Conservation (phyloP, 768 basidiomycete species). For the Suillus bovinus region DNA sequence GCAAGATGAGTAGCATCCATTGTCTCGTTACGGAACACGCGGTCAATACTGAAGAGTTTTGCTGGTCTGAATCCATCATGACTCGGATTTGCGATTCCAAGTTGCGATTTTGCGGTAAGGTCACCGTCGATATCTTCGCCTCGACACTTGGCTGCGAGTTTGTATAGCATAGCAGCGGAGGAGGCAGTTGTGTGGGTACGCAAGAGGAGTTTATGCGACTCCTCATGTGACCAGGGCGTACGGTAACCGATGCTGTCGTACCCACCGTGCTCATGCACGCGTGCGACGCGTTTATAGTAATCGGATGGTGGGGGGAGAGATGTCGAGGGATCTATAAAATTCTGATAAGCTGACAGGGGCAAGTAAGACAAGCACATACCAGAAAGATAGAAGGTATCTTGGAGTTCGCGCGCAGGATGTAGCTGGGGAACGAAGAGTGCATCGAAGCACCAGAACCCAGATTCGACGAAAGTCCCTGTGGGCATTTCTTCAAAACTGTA, state of each 20-base stretch:
- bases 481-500: conserved; percentile 97
- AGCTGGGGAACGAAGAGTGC: conserved; percentile 98
- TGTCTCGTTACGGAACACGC: conserved; percentile 98
- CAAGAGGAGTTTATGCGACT: conserved; percentile 88
- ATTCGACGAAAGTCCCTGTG: conserved; percentile 93
- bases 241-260: conserved; percentile 96
- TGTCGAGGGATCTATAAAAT: conserved; percentile 67
- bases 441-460: conserved; percentile 99
- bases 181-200: conserved; percentile 97
- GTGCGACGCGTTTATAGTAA: conserved; percentile 85
- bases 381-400: conserved; percentile 98
- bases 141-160: conserved; percentile 83
- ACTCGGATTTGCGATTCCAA: conserved; percentile 18
- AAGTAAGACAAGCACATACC: conserved; percentile 44
- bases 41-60: conserved; percentile 95
- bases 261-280: conserved; percentile 83
- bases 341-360: background rate
- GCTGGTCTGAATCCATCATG: conserved; percentile 86
- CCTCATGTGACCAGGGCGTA: conserved; percentile 92
- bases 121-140: conserved; percentile 46
- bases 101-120: conserved; percentile 15
- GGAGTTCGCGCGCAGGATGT: conserved; percentile 95
- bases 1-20: conserved; percentile 98
- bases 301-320: conserved; percentile 74
- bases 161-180: conserved; percentile 91